These are phyloP conservation scores for Skeletonema menzelii DNA, from an alignment of 108 stramenopile species.

Conservation along the genomic window DNA sequence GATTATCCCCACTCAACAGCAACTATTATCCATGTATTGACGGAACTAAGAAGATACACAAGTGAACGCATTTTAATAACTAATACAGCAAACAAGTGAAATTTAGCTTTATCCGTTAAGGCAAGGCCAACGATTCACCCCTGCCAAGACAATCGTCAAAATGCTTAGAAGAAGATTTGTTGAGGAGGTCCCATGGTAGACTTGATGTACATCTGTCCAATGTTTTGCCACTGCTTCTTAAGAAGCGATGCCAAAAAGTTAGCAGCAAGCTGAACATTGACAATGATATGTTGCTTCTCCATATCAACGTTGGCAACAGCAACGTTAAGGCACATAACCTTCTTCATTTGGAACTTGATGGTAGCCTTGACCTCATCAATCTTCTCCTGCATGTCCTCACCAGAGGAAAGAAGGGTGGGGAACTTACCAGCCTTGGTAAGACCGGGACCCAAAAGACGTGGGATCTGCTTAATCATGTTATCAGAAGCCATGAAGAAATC, in stretches of 20 bases:
- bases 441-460: conserved; percentile 99
- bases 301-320: conserved; percentile 95
- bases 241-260: conserved; percentile 99
- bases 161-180: conserved; percentile 98
- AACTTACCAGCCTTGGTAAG: conserved; percentile 99
- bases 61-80: too few species aligned
- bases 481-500: conserved; percentile 99
- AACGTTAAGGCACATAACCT: conserved; percentile 99
- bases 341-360: conserved; percentile 99
- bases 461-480: conserved; percentile 99
- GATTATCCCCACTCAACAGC: too few species aligned
- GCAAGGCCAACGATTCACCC: conserved; percentile 1
- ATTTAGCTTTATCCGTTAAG: conserved; percentile 13
- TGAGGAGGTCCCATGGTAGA: conserved; percentile 97
- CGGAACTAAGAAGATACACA: too few species aligned
- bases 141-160: not conserved
- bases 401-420: conserved; percentile 92
- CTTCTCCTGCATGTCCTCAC: conserved; percentile 98
- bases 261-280: conserved; percentile 96
- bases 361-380: conserved; percentile 98
- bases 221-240: conserved; percentile 99
- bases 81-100: not conserved
- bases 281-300: conserved; percentile 90
- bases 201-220: conserved; percentile 99
- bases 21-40: too few species aligned